Evolutionary conservation across 1,284 basidiomycete species (phyloP).

Genomic region (Sporisorium iseilematis-ciliati): DNA sequence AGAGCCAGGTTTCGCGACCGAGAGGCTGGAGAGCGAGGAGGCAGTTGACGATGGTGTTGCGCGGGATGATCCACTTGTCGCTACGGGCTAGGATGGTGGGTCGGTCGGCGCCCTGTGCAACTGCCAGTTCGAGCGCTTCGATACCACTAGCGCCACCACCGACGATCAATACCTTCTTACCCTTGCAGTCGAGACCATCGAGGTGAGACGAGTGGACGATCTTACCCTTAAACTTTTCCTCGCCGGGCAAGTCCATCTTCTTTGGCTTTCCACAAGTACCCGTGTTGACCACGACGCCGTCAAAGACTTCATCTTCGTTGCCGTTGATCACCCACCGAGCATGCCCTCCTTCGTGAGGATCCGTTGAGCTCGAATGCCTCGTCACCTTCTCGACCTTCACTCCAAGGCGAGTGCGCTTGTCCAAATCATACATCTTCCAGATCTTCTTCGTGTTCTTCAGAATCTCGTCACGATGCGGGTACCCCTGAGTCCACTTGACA

Average conservation of each 20-base stretch:
- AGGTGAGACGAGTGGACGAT: constrained; percentile 76
- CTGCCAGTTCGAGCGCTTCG: constrained; percentile 74
- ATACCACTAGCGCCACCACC: constrained; percentile 77
- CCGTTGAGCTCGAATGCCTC: constrained; percentile 64
- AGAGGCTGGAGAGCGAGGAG: constrained; percentile 75
- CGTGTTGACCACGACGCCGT: constrained; percentile 74
- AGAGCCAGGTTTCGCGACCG: constrained; percentile 71
- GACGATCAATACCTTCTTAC: constrained; percentile 72
- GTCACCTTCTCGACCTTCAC: constrained; percentile 67
- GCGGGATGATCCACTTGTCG: constrained; percentile 60
- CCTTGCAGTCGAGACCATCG: constrained; percentile 71
- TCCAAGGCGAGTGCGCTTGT: constrained; percentile 74
- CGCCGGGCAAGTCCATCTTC: constrained; percentile 73
- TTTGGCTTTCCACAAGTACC: constrained; percentile 76
- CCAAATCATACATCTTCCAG: constrained; percentile 75
- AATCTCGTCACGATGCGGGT: constrained; percentile 76
- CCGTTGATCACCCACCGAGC: constrained; percentile 74
- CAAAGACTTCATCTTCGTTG: constrained; percentile 73
- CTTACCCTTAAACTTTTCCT: constrained; percentile 72
- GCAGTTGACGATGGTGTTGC: constrained; percentile 75
- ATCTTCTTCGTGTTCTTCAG: constrained; percentile 74
- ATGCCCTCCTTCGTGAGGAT: constrained; percentile 70
- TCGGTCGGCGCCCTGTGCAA: constrained; percentile 72
- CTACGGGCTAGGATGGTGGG: constrained; percentile 73
- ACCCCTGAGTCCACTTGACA: constrained; percentile 66